Base-by-base conservation (phyloP, 75 land plant genomes). In the Pinus taeda region DNA sequence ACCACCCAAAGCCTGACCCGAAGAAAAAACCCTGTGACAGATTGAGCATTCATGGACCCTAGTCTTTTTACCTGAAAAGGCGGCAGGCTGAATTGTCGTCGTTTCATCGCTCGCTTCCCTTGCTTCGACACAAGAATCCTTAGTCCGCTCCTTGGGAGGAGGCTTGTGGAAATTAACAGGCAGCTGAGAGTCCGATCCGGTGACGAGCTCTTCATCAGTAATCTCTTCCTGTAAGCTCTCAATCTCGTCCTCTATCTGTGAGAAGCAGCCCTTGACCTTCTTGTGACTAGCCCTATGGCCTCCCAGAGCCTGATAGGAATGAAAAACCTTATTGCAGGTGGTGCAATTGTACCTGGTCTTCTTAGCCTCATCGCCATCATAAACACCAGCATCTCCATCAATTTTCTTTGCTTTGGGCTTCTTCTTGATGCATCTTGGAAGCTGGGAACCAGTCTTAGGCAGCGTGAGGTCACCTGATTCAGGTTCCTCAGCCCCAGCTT, bases 231-330 rank as follows among this genome's bases (percentile, higher is more conserved):
- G 42, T 24, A 53, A 4, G 66, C 75, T 57, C 26, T 74, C 75
- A 15, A 57, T 30, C 60, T 74, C 75, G 21, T 49, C 75, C 20
- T 69, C 72, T 20, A 69, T 39, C 55, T 45, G 39, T 69, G 72
- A 69, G n/a, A 74, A 74, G 33, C 75, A 74, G 21, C 75, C 75
- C 55, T 77, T 77, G 26, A 69, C 55, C 73, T 81, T 86, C 79
- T 83, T 79, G 75, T 88, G 90, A 37, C 92, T 82, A 21, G 90
- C 83, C 63, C 89, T 71, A 77, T 90, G 92, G 24, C 92, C 92
- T 8, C 92, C 92, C 12, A 90, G 84, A 3, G 92, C 92, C 79
- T 90, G 92, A 60, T 82, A 85, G 3, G 92, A 85, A 15, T 79
- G 80, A 79, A 90, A 90, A 24, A 62, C 49, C 13, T 88, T 76